A percentile compares a stretch with the other conserved stretches of the same genome.
Conservation (phyloP, 1,284 basidiomycete genomes). For the Rhodotorula sp. region DNA sequence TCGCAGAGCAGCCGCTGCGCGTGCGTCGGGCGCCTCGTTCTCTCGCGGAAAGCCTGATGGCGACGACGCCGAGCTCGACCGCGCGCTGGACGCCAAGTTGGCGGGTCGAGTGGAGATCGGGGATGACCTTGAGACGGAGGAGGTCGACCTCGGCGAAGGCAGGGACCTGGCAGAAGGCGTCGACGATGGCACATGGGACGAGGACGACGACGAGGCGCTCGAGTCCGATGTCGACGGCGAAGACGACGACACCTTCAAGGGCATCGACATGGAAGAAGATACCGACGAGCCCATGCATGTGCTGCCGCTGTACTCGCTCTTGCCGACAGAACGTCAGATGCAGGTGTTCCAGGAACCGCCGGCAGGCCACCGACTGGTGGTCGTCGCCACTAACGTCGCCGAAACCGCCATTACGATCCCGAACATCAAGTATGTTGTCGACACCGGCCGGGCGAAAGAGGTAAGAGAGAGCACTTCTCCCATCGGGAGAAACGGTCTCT, state of each 20-base stretch:
- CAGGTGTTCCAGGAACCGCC: conserved; percentile 68
- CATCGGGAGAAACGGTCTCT: background rate
- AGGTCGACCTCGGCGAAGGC: conserved; percentile 67
- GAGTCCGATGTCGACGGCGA: conserved; percentile 44
- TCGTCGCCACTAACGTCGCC: conserved; percentile 74
- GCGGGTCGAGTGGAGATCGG: conserved; percentile 27
- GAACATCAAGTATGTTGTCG: conserved; percentile 72
- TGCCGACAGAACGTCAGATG: conserved; percentile 72
- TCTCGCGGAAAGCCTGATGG: conserved; percentile 11
- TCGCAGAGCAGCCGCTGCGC: conserved; percentile 36
- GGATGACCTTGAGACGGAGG: conserved; percentile 70
- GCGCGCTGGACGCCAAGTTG: conserved; percentile 20
- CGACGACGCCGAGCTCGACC: conserved; percentile 28
- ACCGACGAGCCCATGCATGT: conserved; percentile 68
- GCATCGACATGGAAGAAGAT: conserved; percentile 60
- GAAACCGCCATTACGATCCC: conserved; percentile 78
- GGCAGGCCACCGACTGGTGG: conserved; percentile 63
- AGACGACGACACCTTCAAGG: conserved; percentile 54
- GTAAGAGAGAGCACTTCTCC: background rate
- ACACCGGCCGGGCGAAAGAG: conserved; percentile 77
- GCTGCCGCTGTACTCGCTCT: conserved; percentile 69
- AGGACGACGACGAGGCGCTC: conserved; percentile 53
- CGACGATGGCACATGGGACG: conserved; percentile 54
- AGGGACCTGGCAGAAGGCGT: conserved; percentile 60
- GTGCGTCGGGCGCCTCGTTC: conserved; percentile 6